Percentiles rank a stretch among this genome's conserved stretches.
phyloP scores from a whole-genome alignment of 768 basidiomycete species.

The Sarcodon sp. region DNA sequence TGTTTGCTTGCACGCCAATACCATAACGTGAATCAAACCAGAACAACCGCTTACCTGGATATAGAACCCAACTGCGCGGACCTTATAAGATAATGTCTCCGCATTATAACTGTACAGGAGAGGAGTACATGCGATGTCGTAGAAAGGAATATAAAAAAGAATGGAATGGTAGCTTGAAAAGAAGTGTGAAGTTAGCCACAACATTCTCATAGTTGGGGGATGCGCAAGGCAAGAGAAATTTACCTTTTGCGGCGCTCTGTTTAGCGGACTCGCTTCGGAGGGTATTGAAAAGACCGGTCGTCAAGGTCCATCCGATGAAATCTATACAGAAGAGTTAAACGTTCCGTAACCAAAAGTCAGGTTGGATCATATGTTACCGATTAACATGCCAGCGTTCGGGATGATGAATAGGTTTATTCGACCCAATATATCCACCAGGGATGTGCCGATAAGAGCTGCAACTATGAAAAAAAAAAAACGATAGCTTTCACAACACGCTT shows the following conservation, averaged over 20 bases:
- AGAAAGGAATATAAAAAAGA: conserved; percentile 49
- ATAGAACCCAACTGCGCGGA: conserved; percentile 73
- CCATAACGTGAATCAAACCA: background rate
- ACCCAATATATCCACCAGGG: conserved; percentile 55
- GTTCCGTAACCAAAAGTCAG: background rate
- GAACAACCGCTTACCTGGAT: conserved; percentile 38
- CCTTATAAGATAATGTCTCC: conserved; percentile 71
- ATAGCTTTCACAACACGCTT: too few species aligned
- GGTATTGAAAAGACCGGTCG: conserved; percentile 25
- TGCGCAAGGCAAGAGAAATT: background rate
- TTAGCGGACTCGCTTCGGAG: conserved; percentile 5
- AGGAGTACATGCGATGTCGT: conserved; percentile 69
- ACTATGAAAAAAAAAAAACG: conserved; percentile 17
- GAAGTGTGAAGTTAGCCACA: background rate
- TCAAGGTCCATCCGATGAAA: conserved; percentile 44
- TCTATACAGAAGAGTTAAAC: conserved; percentile 16
- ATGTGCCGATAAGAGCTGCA: conserved; percentile 43
- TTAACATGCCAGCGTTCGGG: conserved; percentile 48
- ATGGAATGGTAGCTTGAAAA: conserved; percentile 41
- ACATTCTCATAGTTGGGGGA: background rate
- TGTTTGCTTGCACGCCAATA: too few species aligned
- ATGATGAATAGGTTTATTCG: conserved; percentile 55
- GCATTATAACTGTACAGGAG: conserved; percentile 50
- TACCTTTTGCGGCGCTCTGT: conserved; percentile 20
- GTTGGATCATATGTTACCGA: conserved; percentile 22